These are phyloP conservation scores for Colletotrichum euphorbiae DNA, from an alignment of 2,329 filamentous ascomycete genomes.

Conservation along the genomic window DNA sequence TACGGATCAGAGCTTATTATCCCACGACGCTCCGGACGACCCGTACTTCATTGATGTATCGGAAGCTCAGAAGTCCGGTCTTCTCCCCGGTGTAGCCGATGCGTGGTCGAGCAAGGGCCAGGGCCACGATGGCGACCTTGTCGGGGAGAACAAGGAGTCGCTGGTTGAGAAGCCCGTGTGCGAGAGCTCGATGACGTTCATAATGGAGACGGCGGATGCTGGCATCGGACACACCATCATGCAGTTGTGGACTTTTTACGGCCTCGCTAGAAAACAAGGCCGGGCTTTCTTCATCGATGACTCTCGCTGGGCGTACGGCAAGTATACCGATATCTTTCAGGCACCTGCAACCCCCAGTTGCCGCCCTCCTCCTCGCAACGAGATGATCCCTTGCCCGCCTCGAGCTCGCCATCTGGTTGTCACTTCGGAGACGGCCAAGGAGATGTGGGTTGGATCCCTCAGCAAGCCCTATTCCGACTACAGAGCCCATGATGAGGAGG, in stretches of 20 bases:
- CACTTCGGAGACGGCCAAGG: slow-evolving; percentile 73
- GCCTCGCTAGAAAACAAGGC: slow-evolving; percentile 78
- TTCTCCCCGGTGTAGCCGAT: slow-evolving; percentile 62
- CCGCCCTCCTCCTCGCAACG: slow-evolving; percentile 76
- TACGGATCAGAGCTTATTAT: slow-evolving; percentile 57
- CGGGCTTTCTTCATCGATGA: slow-evolving; percentile 88
- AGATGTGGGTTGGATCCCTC: slow-evolving; percentile 71
- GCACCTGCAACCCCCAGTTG: slow-evolving; percentile 74
- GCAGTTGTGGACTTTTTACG: slow-evolving; percentile 86
- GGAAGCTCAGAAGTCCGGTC: slow-evolving; percentile 74
- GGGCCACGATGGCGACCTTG: slow-evolving; percentile 50
- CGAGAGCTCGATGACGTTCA: slow-evolving; percentile 78
- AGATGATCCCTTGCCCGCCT: slow-evolving; percentile 84
- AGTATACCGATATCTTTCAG: slow-evolving; percentile 78
- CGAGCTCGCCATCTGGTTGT: slow-evolving; percentile 80
- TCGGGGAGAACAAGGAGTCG: slow-evolving; percentile 60
- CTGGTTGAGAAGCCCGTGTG: slow-evolving; percentile 69
- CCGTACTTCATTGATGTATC: slow-evolving; percentile 79
- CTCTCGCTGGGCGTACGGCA: slow-evolving; percentile 83
- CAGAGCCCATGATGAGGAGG: slow-evolving; percentile 45
- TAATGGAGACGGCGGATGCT: slow-evolving; percentile 78
- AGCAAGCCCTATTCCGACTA: slow-evolving; percentile 67
- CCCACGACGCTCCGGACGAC: slow-evolving; percentile 71
- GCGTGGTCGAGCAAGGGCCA: slow-evolving; percentile 35
- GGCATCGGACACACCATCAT: slow-evolving; percentile 83